Percentiles rank a stretch among this genome's conserved stretches.
These are phyloP conservation scores for Mortierella sp. DNA, from an alignment of 371 early-diverging fungal genomes.

Conservation along the genomic window DNA sequence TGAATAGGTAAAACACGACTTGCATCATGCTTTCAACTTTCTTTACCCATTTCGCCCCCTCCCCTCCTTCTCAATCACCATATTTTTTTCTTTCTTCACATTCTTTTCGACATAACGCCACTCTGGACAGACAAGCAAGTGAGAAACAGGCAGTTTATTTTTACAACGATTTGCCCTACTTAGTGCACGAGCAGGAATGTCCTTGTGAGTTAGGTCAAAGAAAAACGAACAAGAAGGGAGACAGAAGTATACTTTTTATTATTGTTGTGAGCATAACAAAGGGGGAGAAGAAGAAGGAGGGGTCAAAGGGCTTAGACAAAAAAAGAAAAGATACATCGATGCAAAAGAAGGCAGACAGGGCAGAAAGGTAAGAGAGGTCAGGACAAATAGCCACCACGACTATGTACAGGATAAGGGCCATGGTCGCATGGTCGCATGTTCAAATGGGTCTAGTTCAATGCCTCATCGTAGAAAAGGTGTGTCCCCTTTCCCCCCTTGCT, in stretches of 20 bases:
- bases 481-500: not conserved
- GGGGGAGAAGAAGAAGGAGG: not conserved
- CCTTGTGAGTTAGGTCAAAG: constrained; percentile 7
- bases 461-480: too few relatives aligned
- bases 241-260: not conserved
- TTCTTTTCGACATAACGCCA: not conserved
- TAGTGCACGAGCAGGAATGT: constrained; percentile 1
- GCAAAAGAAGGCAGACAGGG: not conserved
- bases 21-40: too few relatives aligned
- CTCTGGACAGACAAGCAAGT: not conserved
- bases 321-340: not conserved
- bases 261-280: not conserved
- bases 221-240: not conserved
- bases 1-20: not conserved
- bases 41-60: not conserved
- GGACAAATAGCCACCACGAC: not conserved
- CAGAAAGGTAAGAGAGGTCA: not conserved
- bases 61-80: not conserved
- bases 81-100: not conserved
- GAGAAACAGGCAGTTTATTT: not conserved
- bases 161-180: not conserved
- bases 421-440: not conserved
- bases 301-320: not conserved
- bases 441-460: too few relatives aligned
- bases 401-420: not conserved